These are phyloP conservation scores for Diplodia sapinea DNA, from an alignment of 2,329 filamentous ascomycete genomes.

Conservation along the genomic window DNA sequence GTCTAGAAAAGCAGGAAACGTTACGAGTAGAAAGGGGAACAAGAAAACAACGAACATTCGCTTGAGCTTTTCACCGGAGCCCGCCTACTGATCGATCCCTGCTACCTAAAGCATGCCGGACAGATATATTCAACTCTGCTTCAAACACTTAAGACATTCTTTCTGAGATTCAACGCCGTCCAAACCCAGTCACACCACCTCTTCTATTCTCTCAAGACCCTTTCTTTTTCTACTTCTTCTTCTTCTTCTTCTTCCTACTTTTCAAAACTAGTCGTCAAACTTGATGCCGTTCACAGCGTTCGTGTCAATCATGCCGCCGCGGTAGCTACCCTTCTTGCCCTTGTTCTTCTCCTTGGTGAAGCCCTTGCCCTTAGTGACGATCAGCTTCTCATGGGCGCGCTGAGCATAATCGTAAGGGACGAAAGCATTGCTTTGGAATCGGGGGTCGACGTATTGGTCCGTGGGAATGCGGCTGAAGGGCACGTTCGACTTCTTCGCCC, in stretches of 20 bases:
- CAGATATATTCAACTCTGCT: conserved; percentile 1
- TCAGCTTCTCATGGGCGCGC: conserved; percentile 83
- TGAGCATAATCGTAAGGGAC: conserved; percentile 86
- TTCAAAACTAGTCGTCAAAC: conserved; percentile 75
- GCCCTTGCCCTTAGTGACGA: conserved; percentile 90
- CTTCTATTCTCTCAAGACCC: not conserved
- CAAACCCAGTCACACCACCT: not conserved
- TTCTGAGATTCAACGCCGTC: not conserved
- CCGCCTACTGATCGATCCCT: not conserved
- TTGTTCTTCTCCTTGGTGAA: conserved; percentile 99
- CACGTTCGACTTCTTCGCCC: conserved; percentile 62
- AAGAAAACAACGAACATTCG: not conserved
- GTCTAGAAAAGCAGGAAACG: not conserved
- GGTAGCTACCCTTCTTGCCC: conserved; percentile 77
- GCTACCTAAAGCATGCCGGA: not conserved
- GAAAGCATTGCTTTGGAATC: conserved; percentile 79
- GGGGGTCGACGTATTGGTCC: conserved; percentile 70
- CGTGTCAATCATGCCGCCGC: conserved; percentile 86
- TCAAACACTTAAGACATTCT: not conserved
- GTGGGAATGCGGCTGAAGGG: conserved; percentile 80
- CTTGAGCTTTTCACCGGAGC: not conserved
- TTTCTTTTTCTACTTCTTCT: not conserved
- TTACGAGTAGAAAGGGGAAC: not conserved
- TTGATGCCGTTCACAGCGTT: conserved; percentile 83
- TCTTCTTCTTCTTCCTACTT: not conserved